Conservation (phyloP, 257 asterid genomes). For the Fraxinus anomala region DNA sequence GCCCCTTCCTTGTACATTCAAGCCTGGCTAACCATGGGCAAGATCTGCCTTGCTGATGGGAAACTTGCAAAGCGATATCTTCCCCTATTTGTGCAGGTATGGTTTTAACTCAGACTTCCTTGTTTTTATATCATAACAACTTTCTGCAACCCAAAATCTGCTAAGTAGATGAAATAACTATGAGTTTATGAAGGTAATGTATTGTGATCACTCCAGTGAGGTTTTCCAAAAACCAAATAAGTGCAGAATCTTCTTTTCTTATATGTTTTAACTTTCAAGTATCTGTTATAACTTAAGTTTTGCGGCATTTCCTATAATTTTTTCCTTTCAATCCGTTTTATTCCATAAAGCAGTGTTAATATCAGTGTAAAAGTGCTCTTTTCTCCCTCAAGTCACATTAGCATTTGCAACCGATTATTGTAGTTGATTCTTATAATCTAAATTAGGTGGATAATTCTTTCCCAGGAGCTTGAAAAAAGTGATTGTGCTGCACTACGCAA, state of each 20-base stretch:
- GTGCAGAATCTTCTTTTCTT: slow-evolving; percentile 19
- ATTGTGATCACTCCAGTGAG: slow-evolving; percentile 2
- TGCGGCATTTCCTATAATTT: background rate
- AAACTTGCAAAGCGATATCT: slow-evolving; percentile 85
- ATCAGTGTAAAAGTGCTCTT: too few relatives aligned
- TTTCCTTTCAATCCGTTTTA: background rate
- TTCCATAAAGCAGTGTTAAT: background rate
- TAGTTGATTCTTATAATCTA: background rate
- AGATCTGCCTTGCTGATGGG: slow-evolving; percentile 91
- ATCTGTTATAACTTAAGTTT: background rate
- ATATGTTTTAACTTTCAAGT: background rate
- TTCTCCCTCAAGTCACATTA: background rate
- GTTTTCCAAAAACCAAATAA: slow-evolving; percentile 11
- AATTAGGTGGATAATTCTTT: slow-evolving; percentile 9
- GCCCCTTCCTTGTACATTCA: slow-evolving; percentile 77
- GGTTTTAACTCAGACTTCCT: slow-evolving; percentile 12
- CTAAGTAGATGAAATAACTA: slow-evolving; percentile 3
- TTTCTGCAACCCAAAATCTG: background rate
- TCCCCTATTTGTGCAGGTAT: slow-evolving; percentile 97
- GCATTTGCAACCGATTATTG: background rate
- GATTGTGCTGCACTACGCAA: slow-evolving; percentile 84
- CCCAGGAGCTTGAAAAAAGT: slow-evolving; percentile 90
- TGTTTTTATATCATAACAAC: background rate
- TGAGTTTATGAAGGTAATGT: background rate
- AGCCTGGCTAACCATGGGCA: slow-evolving; percentile 94